phyloP scores from a whole-genome alignment of 1,284 basidiomycete species.

The Leccinum pseudoinsigne region DNA sequence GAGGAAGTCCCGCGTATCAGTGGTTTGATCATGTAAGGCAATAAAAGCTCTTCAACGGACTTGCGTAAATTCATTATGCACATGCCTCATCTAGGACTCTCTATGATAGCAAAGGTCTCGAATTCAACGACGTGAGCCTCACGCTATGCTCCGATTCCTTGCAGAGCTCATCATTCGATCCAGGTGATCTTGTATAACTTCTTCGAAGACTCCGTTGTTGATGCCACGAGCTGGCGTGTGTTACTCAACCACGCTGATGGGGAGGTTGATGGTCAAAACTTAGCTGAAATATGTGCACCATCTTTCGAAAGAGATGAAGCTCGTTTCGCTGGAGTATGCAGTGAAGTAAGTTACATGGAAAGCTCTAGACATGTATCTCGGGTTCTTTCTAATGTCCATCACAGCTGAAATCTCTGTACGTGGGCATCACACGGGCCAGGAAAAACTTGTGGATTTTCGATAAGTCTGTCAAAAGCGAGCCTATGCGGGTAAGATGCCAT shows the following conservation, averaged over 20 bases:
- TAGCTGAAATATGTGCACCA: slow-evolving; percentile 38
- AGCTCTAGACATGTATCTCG: slow-evolving; percentile 15
- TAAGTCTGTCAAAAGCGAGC: slow-evolving; percentile 52
- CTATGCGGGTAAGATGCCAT: slow-evolving; percentile 52
- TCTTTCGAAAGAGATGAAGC: slow-evolving; percentile 46
- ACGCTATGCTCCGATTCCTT: not conserved
- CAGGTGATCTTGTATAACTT: slow-evolving; percentile 73
- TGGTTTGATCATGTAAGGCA: slow-evolving; percentile 60
- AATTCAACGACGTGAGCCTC: slow-evolving; percentile 63
- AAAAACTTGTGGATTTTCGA: slow-evolving; percentile 71
- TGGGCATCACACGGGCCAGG: slow-evolving; percentile 67
- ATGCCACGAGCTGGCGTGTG: slow-evolving; percentile 56
- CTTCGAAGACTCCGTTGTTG: slow-evolving; percentile 61
- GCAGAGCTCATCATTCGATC: slow-evolving; percentile 5
- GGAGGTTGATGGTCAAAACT: slow-evolving; percentile 12
- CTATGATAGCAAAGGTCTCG: slow-evolving; percentile 74
- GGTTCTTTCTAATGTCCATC: not conserved
- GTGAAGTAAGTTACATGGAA: slow-evolving; percentile 44
- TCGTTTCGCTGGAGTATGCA: slow-evolving; percentile 58
- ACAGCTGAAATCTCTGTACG: slow-evolving; percentile 67
- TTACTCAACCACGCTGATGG: slow-evolving; percentile 46
- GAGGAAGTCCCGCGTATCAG: slow-evolving; percentile 54
- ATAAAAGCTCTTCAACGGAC: not conserved
- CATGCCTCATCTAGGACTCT: slow-evolving; percentile 48
- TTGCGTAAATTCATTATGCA: not conserved